phyloP scores from a whole-genome alignment of 1,284 basidiomycete species.

The Ceratobasidium sp. region DNA sequence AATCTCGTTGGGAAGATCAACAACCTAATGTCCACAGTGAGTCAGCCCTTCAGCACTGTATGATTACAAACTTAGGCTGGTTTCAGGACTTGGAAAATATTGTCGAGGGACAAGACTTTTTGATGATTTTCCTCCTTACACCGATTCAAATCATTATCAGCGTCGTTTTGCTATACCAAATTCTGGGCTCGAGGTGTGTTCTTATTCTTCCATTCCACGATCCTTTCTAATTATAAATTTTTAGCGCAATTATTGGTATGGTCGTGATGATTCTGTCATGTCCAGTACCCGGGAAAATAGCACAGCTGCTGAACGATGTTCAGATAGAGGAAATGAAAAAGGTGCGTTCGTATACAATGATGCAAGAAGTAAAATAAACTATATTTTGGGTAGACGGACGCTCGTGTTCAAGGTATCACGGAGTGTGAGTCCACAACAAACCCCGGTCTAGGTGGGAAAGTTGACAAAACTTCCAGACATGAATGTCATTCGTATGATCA shows the following conservation, averaged over 20 bases:
- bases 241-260: conserved; percentile 63
- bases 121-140: conserved; percentile 48
- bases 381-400: too few species aligned
- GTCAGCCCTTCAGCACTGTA: conserved; percentile 40
- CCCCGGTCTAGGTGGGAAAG: conserved; percentile 11
- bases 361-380: too few species aligned
- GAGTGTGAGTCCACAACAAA: conserved; percentile 52
- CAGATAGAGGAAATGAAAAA: conserved; percentile 47
- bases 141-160: conserved; percentile 57
- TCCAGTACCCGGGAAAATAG: conserved; percentile 51
- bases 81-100: conserved; percentile 60
- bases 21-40: conserved; percentile 53
- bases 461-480: conserved; percentile 50
- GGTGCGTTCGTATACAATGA: too few species aligned
- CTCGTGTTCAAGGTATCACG: conserved; percentile 59
- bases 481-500: conserved; percentile 66
- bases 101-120: conserved; percentile 53
- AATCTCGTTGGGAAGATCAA: conserved; percentile 66
- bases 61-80: conserved; percentile 52
- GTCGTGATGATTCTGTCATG: conserved; percentile 56
- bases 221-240: background rate
- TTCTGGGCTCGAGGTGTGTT: conserved; percentile 52
- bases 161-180: conserved; percentile 55
- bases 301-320: conserved; percentile 44
- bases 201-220: background rate